Percentiles rank a stretch among this genome's conserved stretches.
Evolutionary conservation across 768 basidiomycete genomes (phyloP).

Genomic region (Phlebiopsis gigantea): DNA sequence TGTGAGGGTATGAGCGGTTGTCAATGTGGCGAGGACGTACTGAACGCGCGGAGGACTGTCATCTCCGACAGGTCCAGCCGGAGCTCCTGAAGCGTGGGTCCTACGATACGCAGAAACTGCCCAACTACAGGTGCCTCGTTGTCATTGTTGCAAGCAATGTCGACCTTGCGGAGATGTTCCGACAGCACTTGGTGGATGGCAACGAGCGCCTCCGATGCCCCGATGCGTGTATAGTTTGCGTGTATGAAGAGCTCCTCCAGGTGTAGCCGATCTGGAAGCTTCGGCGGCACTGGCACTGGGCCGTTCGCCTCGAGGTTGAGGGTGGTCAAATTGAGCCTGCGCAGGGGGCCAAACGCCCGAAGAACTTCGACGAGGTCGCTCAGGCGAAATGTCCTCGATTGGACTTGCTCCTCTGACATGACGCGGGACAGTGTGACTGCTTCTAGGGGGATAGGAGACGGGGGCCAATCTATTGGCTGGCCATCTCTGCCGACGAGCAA

Average conservation of each 20-base stretch:
- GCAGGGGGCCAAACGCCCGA: not conserved
- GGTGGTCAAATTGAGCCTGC: not conserved
- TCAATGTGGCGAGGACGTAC: not conserved
- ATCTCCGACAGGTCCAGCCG: not conserved
- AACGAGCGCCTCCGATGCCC: not conserved
- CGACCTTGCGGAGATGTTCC: not conserved
- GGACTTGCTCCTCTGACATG: not conserved
- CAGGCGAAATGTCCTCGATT: not conserved
- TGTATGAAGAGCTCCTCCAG: not conserved
- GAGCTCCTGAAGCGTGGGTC: not conserved
- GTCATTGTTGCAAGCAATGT: not conserved
- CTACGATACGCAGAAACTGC: not conserved
- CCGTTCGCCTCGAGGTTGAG: not conserved
- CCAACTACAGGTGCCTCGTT: not conserved
- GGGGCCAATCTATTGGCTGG: not conserved
- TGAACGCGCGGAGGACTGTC: slow-evolving; percentile 2
- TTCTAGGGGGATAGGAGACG: not conserved
- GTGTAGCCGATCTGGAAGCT: not conserved
- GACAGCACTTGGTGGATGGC: not conserved
- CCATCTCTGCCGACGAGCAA: not conserved
- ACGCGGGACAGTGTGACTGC: slow-evolving; percentile 2
- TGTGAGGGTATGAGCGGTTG: not conserved
- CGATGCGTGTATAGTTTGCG: not conserved
- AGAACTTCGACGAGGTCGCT: not conserved
- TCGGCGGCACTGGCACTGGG: not conserved